Percentiles rank a stretch among this genome's conserved stretches.
Conservation (phyloP, 2,329 filamentous ascomycete species). For the Aspergillus udagawae region DNA sequence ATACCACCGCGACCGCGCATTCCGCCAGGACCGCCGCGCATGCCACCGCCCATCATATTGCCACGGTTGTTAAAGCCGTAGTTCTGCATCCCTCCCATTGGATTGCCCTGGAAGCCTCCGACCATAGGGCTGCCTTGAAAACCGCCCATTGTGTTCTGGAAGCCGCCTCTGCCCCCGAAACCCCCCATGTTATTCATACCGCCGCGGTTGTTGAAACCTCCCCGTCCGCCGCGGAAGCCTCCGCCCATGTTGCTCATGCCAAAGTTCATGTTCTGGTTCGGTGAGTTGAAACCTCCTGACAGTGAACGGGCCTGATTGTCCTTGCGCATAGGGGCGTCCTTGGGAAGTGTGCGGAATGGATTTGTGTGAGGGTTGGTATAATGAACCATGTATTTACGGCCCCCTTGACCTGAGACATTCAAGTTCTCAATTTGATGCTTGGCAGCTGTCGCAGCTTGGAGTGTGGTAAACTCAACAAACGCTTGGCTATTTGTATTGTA, state of each 20-base stretch:
- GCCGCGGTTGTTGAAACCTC: conserved; percentile 35
- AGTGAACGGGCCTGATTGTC: conserved; percentile 51
- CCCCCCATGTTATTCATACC: conserved; percentile 45
- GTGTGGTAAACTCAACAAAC: conserved; percentile 78
- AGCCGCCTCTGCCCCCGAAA: conserved; percentile 47
- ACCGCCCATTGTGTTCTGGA: conserved; percentile 42
- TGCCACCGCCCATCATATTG: conserved; percentile 50
- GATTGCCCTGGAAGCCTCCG: conserved; percentile 39
- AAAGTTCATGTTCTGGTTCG: conserved; percentile 40
- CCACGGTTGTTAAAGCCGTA: conserved; percentile 51
- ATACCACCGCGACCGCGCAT: conserved; percentile 60
- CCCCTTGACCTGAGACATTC: conserved; percentile 51
- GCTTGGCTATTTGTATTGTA: conserved; percentile 52
- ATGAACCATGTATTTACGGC: conserved; percentile 65
- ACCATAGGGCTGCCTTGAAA: conserved; percentile 47
- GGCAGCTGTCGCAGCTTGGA: conserved; percentile 77
- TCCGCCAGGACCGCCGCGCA: conserved; percentile 52
- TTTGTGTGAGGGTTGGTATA: conserved; percentile 77
- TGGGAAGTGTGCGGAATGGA: conserved; percentile 85
- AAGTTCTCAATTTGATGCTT: conserved; percentile 76
- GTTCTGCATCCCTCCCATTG: conserved; percentile 50
- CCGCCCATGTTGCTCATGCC: conserved; percentile 43
- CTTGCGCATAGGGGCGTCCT: conserved; percentile 75
- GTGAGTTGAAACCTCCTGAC: conserved; percentile 45
- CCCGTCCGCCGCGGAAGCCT: conserved; percentile 51